phyloP scores from a whole-genome alignment of 257 asterid genomes.

The Haberlea rhodopensis region DNA sequence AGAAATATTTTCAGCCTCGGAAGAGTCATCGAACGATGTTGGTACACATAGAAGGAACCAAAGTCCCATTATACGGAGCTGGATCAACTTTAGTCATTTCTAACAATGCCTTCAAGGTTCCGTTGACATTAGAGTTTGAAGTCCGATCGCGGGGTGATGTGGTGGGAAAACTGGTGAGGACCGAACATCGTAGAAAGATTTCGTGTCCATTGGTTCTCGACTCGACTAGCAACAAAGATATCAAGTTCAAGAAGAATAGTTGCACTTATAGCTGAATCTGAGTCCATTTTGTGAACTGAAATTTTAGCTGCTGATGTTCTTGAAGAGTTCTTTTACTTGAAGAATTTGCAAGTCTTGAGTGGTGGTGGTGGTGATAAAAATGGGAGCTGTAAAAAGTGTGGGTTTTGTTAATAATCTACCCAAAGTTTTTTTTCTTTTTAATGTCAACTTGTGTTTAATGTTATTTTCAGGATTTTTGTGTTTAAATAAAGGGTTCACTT shows the following conservation, averaged over 20 bases:
- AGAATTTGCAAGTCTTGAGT: too few species aligned
- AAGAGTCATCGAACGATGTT: constrained; percentile 56
- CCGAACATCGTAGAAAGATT: constrained; percentile 46
- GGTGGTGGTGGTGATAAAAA: too few species aligned
- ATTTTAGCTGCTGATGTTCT: neutral
- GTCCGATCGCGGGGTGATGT: constrained; percentile 60
- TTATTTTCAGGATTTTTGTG: too few species aligned
- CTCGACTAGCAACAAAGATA: constrained; percentile 64
- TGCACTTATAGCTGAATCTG: constrained; percentile 57
- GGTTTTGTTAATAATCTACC: too few species aligned
- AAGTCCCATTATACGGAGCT: constrained; percentile 87
- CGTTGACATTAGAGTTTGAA: constrained; percentile 61
- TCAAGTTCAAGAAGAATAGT: constrained; percentile 57
- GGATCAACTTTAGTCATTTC: constrained; percentile 52
- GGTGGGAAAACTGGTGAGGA: constrained; percentile 83
- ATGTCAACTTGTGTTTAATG: too few species aligned
- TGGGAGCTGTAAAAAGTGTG: too few species aligned
- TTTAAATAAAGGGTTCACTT: too few species aligned
- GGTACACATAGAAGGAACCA: constrained; percentile 67
- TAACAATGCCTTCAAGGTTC: constrained; percentile 46
- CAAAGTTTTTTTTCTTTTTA: too few species aligned
- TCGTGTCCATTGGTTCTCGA: constrained; percentile 70
- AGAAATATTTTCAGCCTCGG: constrained; percentile 73
- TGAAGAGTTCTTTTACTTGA: too few species aligned
- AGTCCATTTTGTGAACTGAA: neutral